Evolutionary conservation across 768 basidiomycete species (phyloP).

Genomic region (Mycena capillaripes): DNA sequence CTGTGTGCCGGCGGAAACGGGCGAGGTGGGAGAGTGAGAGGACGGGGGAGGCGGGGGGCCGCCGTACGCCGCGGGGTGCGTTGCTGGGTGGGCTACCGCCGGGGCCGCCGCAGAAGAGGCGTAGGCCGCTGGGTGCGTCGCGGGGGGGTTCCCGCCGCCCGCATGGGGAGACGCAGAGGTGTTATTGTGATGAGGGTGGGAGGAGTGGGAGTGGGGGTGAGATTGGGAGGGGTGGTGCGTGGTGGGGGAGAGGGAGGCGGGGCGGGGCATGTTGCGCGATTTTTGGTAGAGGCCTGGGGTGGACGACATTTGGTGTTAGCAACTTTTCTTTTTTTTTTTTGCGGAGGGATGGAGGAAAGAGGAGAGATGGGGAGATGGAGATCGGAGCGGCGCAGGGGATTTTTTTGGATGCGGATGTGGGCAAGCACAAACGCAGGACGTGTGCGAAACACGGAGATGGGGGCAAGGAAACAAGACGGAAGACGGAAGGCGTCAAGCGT

Average conservation of each 20-base stretch:
- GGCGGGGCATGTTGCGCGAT: conserved; percentile 82
- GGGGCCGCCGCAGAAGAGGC: too few relatives aligned
- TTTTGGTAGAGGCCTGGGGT: conserved; percentile 87
- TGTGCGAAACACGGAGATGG: conserved; percentile 17
- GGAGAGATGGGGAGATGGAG: conserved; percentile 7
- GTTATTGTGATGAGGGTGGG: conserved; percentile 31
- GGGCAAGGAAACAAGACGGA: background rate
- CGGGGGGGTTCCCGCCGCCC: background rate
- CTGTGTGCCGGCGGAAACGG: background rate
- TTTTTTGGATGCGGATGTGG: conserved; percentile 16
- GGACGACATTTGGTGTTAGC: conserved; percentile 25
- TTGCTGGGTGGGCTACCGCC: too few relatives aligned
- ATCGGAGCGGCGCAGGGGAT: too few relatives aligned
- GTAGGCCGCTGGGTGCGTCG: conserved; percentile 28
- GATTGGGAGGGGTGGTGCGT: conserved; percentile 45
- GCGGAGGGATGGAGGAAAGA: too few relatives aligned
- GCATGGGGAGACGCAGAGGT: background rate
- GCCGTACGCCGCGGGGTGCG: too few relatives aligned
- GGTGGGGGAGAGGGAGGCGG: conserved; percentile 61
- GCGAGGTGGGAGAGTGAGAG: conserved; percentile 15
- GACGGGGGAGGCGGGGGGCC: too few relatives aligned
- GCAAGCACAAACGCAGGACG: conserved; percentile 47
- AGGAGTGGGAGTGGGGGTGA: conserved; percentile 36
- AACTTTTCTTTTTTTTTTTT: too few relatives aligned
- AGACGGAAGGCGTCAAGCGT: background rate